Conservation (phyloP, 2,329 filamentous ascomycete genomes). For the Claviceps capensis region DNA sequence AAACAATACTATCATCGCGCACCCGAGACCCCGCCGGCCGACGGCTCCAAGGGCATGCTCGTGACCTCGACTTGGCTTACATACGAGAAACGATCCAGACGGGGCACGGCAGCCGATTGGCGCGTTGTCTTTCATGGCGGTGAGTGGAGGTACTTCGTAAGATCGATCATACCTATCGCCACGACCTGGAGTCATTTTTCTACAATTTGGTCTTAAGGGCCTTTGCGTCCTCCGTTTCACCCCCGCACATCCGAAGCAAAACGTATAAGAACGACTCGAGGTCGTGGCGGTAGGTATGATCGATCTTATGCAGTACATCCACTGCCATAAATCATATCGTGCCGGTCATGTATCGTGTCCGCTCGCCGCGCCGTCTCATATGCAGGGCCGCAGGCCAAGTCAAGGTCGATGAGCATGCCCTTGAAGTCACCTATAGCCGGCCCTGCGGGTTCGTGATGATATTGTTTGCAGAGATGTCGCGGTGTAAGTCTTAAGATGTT, state of each 20-base stretch:
- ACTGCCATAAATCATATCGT: conserved; percentile 21
- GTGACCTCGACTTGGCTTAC: conserved; percentile 10
- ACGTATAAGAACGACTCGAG: conserved; percentile 7
- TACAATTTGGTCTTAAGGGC: conserved; percentile 6
- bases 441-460: no score
- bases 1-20: conserved; percentile 4
- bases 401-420: conserved; percentile 14
- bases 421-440: conserved; percentile 7
- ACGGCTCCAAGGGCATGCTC: conserved; percentile 13
- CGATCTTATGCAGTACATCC: conserved; percentile 16
- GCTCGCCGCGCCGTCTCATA: conserved; percentile 10
- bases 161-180: conserved; percentile 13
- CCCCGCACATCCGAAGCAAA: neutral
- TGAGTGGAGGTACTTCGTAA: conserved; percentile 17
- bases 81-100: conserved; percentile 10
- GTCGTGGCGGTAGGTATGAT: conserved; percentile 13
- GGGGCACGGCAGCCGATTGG: conserved; percentile 14
- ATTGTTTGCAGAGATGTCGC: no score
- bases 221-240: no score
- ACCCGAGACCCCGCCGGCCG: neutral
- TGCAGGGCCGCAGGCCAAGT: conserved; percentile 5
- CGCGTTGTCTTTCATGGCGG: conserved; percentile 21
- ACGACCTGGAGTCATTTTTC: conserved; percentile 7
- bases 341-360: conserved; percentile 14
- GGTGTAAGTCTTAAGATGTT: no score